These are phyloP conservation scores for Harringtonia aguacate DNA, from an alignment of 2,329 filamentous ascomycete species.

Conservation along the genomic window DNA sequence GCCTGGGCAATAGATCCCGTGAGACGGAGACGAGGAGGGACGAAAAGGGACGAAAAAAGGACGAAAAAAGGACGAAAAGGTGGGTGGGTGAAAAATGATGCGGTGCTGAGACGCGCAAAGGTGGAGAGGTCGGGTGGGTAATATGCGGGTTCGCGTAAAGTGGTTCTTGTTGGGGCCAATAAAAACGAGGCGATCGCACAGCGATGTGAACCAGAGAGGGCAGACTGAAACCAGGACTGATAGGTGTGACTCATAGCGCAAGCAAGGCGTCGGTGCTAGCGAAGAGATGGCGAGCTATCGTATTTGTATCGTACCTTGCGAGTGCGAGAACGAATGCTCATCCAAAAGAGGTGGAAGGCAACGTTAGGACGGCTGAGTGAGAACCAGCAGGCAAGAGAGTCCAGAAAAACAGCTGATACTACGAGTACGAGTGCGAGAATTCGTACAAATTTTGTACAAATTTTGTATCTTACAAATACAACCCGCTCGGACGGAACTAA, in stretches of 20 bases:
- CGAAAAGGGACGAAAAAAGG: slow-evolving; percentile 2
- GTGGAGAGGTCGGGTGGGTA: too few relatives aligned
- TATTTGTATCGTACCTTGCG: too few relatives aligned
- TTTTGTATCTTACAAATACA: too few relatives aligned
- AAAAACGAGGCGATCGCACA: not conserved
- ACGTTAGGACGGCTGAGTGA: not conserved
- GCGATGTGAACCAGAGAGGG: not conserved
- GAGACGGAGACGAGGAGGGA: not conserved
- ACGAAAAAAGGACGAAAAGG: slow-evolving; percentile 1
- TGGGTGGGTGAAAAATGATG: not conserved
- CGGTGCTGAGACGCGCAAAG: not conserved
- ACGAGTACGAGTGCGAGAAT: too few relatives aligned
- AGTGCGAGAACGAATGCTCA: not conserved
- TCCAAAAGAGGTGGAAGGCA: not conserved
- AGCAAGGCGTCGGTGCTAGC: not conserved
- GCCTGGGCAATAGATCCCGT: slow-evolving; percentile 4
- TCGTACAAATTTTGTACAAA: too few relatives aligned
- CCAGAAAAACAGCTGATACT: not conserved
- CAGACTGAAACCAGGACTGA: not conserved
- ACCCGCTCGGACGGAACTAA: too few relatives aligned
- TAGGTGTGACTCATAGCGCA: not conserved
- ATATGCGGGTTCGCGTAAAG: slow-evolving; percentile 17
- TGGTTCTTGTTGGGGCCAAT: slow-evolving; percentile 14
- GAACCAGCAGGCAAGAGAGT: not conserved
- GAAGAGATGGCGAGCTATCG: too few relatives aligned